A percentile compares a stretch with the other conserved stretches of the same genome.
Evolutionary conservation across 176 grass and related monocot genomes (phyloP).

Genomic region (Avena sativa): DNA sequence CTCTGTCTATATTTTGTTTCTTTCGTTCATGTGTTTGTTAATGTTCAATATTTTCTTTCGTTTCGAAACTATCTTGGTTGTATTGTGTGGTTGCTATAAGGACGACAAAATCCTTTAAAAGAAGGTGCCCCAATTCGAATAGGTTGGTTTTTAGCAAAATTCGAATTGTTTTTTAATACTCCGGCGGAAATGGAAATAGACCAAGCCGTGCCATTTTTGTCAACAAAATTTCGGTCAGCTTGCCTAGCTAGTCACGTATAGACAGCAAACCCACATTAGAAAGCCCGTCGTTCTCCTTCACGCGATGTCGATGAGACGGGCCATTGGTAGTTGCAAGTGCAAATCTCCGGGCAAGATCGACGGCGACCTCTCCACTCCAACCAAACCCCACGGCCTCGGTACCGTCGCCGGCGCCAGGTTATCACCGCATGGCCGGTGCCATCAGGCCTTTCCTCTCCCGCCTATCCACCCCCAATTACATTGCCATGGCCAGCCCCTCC

Average conservation of each 20-base stretch:
- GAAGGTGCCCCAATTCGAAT: no score
- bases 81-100: no score
- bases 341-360: neutral
- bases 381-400: neutral
- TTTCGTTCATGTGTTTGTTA: no score
- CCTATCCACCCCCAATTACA: slow-evolving; percentile 33
- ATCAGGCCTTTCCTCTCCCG: slow-evolving; percentile 47
- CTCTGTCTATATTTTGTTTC: no score
- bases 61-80: no score
- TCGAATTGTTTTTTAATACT: no score
- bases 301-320: neutral
- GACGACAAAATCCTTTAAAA: no score
- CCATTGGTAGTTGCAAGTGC: neutral
- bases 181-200: no score
- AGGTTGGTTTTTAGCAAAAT: no score
- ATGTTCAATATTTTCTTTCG: no score
- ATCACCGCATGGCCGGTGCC: slow-evolving; percentile 33
- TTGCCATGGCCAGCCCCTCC: slow-evolving; percentile 42
- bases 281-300: neutral
- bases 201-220: no score
- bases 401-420: slow-evolving; percentile 13
- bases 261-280: neutral
- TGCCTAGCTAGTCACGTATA: neutral
- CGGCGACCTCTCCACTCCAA: slow-evolving; percentile 20
- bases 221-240: neutral